Evolutionary conservation across 1,284 basidiomycete genomes (phyloP).

Genomic region (Boletus semigastroideus): DNA sequence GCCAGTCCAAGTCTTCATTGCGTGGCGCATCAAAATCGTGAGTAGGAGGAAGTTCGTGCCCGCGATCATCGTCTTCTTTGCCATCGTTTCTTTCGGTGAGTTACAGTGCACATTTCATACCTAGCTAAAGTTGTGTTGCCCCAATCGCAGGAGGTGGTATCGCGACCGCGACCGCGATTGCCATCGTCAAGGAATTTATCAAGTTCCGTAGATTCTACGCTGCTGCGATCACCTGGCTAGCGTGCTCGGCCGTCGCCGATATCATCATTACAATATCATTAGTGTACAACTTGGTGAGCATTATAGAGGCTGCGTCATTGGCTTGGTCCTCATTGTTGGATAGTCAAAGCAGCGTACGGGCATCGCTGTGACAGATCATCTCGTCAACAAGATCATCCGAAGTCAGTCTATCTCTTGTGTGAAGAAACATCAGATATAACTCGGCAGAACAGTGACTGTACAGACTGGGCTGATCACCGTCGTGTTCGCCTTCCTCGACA

Average conservation of each 20-base stretch:
- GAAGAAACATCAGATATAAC: not conserved
- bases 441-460: slow-evolving; percentile 13
- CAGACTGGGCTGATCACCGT: slow-evolving; percentile 23
- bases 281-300: not conserved
- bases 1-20: not conserved
- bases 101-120: not conserved
- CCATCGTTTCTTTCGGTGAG: not conserved
- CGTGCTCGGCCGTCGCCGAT: slow-evolving; percentile 1
- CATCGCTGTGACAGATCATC: slow-evolving; percentile 12
- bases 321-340: not conserved
- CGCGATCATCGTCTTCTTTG: not conserved
- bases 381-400: slow-evolving; percentile 16
- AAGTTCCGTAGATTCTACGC: not conserved
- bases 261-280: not conserved
- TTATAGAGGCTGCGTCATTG: not conserved
- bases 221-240: not conserved
- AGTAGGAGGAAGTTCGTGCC: not conserved
- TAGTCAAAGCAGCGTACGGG: slow-evolving; percentile 15
- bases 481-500: slow-evolving; percentile 12
- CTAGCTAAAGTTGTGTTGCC: not conserved
- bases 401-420: slow-evolving; percentile 6
- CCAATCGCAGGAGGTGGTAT: not conserved
- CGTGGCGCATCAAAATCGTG: not conserved
- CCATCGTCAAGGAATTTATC: not conserved
- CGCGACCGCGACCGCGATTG: not conserved